Conservation (phyloP, 2,329 filamentous ascomycete genomes). For the Claviceps digitariae region DNA sequence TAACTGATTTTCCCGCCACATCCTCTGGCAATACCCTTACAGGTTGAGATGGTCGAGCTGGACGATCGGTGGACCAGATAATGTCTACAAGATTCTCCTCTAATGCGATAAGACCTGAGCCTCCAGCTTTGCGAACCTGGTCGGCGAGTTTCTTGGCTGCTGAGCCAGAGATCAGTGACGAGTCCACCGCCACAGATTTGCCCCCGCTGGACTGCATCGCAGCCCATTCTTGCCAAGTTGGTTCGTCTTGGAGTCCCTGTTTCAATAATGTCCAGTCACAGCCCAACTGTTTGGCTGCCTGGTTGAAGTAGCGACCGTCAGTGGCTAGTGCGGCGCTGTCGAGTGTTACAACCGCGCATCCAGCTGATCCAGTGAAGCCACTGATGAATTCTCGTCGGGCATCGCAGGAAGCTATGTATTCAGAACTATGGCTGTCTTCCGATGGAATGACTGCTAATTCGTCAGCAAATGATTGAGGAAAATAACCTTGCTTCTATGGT, state of each 20-base stretch:
- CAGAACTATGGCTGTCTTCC: conserved; percentile 93
- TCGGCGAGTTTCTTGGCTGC: conserved; percentile 59
- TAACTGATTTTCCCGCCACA: conserved; percentile 70
- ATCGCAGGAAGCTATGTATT: conserved; percentile 96
- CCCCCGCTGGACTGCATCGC: conserved; percentile 75
- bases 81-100: conserved; percentile 77
- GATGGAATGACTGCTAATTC: conserved; percentile 69
- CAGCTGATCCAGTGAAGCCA: conserved; percentile 89
- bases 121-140: conserved; percentile 76
- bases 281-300: conserved; percentile 83
- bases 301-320: conserved; percentile 96
- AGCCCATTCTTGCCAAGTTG: conserved; percentile 95
- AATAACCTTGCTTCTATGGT: not conserved
- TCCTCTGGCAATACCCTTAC: conserved; percentile 58
- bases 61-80: conserved; percentile 69
- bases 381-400: conserved; percentile 81
- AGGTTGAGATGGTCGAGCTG: conserved; percentile 59
- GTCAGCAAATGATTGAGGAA: not conserved
- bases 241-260: conserved; percentile 84
- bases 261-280: conserved; percentile 84
- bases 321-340: conserved; percentile 84
- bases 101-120: conserved; percentile 60
- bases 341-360: conserved; percentile 76
- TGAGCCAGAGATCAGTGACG: conserved; percentile 63
- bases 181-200: conserved; percentile 83